phyloP scores from a whole-genome alignment of 1,139 yeast species.

The Zygoascus sp. region DNA sequence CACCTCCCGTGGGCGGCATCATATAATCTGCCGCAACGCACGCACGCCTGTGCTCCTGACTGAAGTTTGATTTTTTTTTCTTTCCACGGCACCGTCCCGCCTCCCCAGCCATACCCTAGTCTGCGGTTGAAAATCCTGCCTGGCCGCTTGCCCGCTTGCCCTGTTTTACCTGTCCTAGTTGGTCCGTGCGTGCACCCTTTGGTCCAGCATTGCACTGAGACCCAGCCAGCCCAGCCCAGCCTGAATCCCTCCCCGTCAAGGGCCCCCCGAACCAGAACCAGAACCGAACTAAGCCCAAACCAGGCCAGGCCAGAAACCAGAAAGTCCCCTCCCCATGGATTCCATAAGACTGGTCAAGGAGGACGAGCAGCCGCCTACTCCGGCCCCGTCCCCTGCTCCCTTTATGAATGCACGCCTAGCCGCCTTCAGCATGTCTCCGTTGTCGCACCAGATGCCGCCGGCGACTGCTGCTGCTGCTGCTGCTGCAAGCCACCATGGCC shows the following conservation, averaged over 20 bases:
- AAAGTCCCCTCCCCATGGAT: neutral
- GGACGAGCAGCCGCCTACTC: conserved; percentile 24
- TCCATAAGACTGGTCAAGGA: conserved; percentile 6
- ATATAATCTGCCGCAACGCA: too few relatives aligned
- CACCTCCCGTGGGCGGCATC: too few relatives aligned
- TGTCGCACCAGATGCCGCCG: conserved; percentile 1
- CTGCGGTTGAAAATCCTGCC: neutral
- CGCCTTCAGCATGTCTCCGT: conserved; percentile 1
- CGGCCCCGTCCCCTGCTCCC: conserved; percentile 31
- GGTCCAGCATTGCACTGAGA: neutral
- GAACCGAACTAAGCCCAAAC: too few relatives aligned
- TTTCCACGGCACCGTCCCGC: too few relatives aligned
- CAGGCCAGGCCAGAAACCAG: too few relatives aligned
- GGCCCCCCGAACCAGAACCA: too few relatives aligned
- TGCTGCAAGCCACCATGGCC: neutral
- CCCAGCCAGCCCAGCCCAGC: too few relatives aligned
- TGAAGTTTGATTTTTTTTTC: too few relatives aligned
- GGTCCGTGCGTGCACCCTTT: neutral
- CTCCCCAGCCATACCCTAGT: neutral
- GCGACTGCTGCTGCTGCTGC: neutral
- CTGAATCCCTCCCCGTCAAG: neutral
- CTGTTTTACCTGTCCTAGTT: neutral
- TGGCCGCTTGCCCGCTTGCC: neutral
- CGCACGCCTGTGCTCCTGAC: too few relatives aligned
- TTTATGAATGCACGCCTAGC: conserved; percentile 1